phyloP scores from a whole-genome alignment of 371 early-diverging fungal genomes.

The Circinella umbellata region DNA sequence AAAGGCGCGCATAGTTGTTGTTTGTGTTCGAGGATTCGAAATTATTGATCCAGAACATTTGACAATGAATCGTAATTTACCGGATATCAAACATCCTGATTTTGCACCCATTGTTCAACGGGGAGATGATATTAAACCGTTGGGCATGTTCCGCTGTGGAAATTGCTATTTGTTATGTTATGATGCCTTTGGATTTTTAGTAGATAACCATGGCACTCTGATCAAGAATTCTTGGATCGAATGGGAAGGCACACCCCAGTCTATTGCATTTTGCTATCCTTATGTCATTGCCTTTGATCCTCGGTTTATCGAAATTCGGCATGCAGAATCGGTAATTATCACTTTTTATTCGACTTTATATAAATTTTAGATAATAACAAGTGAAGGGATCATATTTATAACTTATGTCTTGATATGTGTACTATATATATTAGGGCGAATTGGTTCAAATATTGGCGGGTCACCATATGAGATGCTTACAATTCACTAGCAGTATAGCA shows the following conservation, averaged over 20 bases:
- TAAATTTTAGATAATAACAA: neutral
- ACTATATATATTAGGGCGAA: slow-evolving; percentile 24
- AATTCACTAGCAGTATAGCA: slow-evolving; percentile 20
- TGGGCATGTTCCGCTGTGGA: slow-evolving; percentile 79
- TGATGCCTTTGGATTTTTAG: slow-evolving; percentile 85
- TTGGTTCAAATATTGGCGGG: slow-evolving; percentile 40
- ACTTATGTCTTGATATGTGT: neutral
- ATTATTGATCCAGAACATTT: slow-evolving; percentile 84
- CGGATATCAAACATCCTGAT: slow-evolving; percentile 28
- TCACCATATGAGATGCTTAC: slow-evolving; percentile 29
- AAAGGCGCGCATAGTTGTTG: slow-evolving; percentile 83
- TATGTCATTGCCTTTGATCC: slow-evolving; percentile 85
- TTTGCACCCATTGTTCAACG: slow-evolving; percentile 21
- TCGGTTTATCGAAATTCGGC: slow-evolving; percentile 82
- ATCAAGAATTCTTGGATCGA: slow-evolving; percentile 26
- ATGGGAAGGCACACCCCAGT: slow-evolving; percentile 61
- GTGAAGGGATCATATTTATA: neutral
- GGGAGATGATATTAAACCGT: slow-evolving; percentile 55
- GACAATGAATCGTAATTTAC: slow-evolving; percentile 53
- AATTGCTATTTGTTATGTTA: slow-evolving; percentile 81
- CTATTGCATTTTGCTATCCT: slow-evolving; percentile 69
- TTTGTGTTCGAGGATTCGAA: slow-evolving; percentile 91
- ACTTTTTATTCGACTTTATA: neutral
- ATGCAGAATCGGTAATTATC: slow-evolving; percentile 69
- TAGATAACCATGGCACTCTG: slow-evolving; percentile 64